Percentiles rank a stretch among this genome's conserved stretches.
Evolutionary conservation across 345 rosid genomes (phyloP).

Genomic region (Linum lewisii): DNA sequence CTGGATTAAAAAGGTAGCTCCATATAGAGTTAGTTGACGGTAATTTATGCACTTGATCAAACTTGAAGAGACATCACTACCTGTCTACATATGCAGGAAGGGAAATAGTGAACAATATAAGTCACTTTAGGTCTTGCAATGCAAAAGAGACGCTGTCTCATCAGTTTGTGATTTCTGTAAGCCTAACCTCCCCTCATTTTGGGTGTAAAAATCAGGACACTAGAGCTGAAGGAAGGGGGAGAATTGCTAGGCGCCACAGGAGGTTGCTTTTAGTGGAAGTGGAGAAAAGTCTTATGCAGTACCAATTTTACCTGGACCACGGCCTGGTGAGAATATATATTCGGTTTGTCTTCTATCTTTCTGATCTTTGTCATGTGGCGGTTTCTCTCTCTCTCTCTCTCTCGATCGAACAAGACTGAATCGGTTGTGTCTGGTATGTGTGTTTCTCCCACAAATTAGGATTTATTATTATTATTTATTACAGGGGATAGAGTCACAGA

Average conservation of each 20-base stretch:
- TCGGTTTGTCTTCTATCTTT: background rate
- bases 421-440: background rate
- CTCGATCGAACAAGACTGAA: background rate
- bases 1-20: constrained; percentile 63
- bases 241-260: constrained; percentile 68
- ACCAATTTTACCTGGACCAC: constrained; percentile 63
- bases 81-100: no score
- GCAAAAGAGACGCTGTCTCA: no score
- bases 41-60: background rate
- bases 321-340: constrained; percentile 51
- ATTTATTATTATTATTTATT: constrained; percentile 5
- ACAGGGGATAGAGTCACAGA: constrained; percentile 70
- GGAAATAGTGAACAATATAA: no score
- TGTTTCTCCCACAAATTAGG: background rate
- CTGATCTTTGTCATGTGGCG: background rate
- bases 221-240: constrained; percentile 88
- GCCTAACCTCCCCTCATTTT: no score
- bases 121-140: no score
- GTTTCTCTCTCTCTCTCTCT: background rate
- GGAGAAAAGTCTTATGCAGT: constrained; percentile 71
- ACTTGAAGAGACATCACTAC: background rate
- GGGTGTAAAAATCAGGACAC: constrained; percentile 73
- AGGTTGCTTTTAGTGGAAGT: constrained; percentile 75
- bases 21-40: background rate
- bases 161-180: no score